These are phyloP conservation scores for Crucibulum laeve DNA, from an alignment of 768 basidiomycete species.

Conservation along the genomic window DNA sequence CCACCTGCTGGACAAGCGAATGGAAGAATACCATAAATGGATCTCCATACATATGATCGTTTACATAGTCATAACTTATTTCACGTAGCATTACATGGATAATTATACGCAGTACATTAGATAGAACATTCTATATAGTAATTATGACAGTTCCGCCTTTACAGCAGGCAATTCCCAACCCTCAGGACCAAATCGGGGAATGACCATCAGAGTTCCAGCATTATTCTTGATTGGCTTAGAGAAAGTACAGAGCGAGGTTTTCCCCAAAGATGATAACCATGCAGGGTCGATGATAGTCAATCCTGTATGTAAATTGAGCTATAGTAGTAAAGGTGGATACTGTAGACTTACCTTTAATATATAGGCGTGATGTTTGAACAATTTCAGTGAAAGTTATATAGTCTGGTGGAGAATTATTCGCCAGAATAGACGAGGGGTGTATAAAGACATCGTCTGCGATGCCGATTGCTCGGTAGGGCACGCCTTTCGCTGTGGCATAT, in stretches of 20 bases:
- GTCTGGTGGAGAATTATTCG: slow-evolving; percentile 70
- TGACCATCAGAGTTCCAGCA: slow-evolving; percentile 63
- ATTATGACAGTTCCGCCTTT: slow-evolving; percentile 25
- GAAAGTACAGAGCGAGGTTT: slow-evolving; percentile 78
- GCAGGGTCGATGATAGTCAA: slow-evolving; percentile 81
- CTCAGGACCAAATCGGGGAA: slow-evolving; percentile 81
- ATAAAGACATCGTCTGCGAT: slow-evolving; percentile 86
- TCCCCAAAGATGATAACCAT: slow-evolving; percentile 83
- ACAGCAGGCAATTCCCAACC: slow-evolving; percentile 87
- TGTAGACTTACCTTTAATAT: slow-evolving; percentile 66
- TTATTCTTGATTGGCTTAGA: slow-evolving; percentile 79
- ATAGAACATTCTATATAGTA: too few relatives aligned
- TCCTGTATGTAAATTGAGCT: slow-evolving; percentile 34
- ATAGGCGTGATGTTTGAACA: slow-evolving; percentile 67
- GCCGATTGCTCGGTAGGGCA: slow-evolving; percentile 80
- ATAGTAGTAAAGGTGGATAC: background rate
- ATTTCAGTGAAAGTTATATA: slow-evolving; percentile 84
- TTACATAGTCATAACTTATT: too few relatives aligned
- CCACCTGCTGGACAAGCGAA: too few relatives aligned
- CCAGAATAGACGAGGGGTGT: slow-evolving; percentile 84
- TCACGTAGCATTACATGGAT: too few relatives aligned
- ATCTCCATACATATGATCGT: too few relatives aligned
- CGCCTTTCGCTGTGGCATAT: slow-evolving; percentile 70
- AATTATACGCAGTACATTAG: too few relatives aligned
- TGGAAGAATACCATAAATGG: too few relatives aligned